Conservation (phyloP, 768 basidiomycete genomes). For the Agrocybe pediades region DNA sequence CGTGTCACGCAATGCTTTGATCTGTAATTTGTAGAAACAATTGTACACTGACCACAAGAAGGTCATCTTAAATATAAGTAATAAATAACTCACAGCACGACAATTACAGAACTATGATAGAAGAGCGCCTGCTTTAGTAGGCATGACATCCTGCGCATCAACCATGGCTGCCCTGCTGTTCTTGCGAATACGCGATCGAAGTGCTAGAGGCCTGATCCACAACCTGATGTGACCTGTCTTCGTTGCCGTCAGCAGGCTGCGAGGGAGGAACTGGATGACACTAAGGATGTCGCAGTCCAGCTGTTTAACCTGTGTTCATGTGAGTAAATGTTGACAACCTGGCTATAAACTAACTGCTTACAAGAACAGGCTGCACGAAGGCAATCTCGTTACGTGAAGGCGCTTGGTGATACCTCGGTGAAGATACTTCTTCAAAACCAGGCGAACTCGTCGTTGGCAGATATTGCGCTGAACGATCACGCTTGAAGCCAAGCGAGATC, state of each 20-base stretch:
- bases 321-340: neutral
- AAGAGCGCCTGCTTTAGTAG: conserved; percentile 14
- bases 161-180: conserved; percentile 20
- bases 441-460: conserved; percentile 45
- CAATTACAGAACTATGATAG: neutral
- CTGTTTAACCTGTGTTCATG: conserved; percentile 64
- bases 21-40: too few relatives aligned
- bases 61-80: neutral
- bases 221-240: conserved; percentile 78
- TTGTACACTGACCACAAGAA: too few relatives aligned
- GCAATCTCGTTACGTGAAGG: conserved; percentile 91
- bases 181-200: conserved; percentile 36
- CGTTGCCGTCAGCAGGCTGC: conserved; percentile 76
- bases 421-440: conserved; percentile 38
- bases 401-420: conserved; percentile 77
- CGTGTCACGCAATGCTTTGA: too few relatives aligned
- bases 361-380: conserved; percentile 87
- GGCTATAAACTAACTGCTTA: conserved; percentile 35
- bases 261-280: conserved; percentile 74
- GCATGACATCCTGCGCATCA: conserved; percentile 28
- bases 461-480: conserved; percentile 61
- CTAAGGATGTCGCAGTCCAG: conserved; percentile 82
- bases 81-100: neutral
- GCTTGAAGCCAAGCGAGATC: conserved; percentile 69
- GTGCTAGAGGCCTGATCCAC: conserved; percentile 78